Evolutionary conservation across 2,329 filamentous ascomycete genomes (phyloP).

Genomic region (Magnaporthiopsis rhizophila): DNA sequence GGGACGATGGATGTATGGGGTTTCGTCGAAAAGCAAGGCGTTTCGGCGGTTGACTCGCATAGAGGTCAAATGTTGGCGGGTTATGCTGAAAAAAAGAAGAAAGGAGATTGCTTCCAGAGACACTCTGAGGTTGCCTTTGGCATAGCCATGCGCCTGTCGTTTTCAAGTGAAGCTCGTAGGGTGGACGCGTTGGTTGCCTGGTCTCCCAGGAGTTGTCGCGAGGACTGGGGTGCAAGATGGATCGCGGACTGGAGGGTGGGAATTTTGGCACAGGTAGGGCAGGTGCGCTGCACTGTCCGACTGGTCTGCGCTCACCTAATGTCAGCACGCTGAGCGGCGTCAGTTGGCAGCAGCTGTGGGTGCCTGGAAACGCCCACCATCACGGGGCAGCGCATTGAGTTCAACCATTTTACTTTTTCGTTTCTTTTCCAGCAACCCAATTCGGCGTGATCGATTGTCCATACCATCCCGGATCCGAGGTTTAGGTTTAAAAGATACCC

Average conservation of each 20-base stretch:
- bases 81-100: background rate
- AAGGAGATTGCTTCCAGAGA: too few species aligned
- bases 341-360: too few species aligned
- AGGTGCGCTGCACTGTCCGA: background rate
- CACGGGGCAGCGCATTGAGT: too few species aligned
- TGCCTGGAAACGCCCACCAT: too few species aligned
- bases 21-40: background rate
- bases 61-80: background rate
- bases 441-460: too few species aligned
- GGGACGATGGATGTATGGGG: background rate
- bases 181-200: background rate
- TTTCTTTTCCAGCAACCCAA: too few species aligned
- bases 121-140: background rate
- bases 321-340: too few species aligned
- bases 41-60: background rate
- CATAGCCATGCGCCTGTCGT: background rate
- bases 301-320: background rate
- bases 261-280: background rate
- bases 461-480: too few species aligned
- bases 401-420: too few species aligned
- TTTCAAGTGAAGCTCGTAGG: background rate
- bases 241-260: background rate
- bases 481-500: too few species aligned
- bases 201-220: too few species aligned
- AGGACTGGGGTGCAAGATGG: background rate